These are phyloP conservation scores for Alternaria conjuncta DNA, from an alignment of 2,329 filamentous ascomycete genomes.

Conservation along the genomic window DNA sequence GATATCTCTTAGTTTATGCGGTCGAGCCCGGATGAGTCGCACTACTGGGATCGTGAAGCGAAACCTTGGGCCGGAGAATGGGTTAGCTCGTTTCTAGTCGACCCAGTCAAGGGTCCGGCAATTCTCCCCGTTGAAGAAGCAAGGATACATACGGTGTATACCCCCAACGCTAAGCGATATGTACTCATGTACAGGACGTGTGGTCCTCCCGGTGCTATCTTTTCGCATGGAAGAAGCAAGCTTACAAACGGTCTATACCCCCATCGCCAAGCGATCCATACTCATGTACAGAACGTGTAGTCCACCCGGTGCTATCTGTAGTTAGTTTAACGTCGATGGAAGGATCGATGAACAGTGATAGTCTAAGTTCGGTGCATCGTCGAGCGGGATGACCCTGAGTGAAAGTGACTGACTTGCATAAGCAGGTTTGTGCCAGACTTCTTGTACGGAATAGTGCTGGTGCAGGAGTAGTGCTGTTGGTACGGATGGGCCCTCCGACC, in stretches of 20 bases:
- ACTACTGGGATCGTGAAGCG: not conserved
- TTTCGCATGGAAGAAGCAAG: not conserved
- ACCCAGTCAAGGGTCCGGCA: not conserved
- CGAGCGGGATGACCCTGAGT: not conserved
- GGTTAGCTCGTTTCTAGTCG: not conserved
- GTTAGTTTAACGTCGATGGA: not conserved
- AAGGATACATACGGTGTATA: not conserved
- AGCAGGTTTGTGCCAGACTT: not conserved
- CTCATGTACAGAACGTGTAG: not conserved
- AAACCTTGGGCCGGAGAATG: not conserved
- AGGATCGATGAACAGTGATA: not conserved
- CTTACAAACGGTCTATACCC: not conserved
- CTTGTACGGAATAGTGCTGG: not conserved
- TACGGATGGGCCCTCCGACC: not conserved
- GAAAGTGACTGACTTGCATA: not conserved
- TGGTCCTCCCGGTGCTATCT: not conserved
- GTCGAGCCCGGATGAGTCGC: not conserved
- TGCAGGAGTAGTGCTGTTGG: not conserved
- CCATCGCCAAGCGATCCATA: not conserved
- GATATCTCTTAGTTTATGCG: not conserved
- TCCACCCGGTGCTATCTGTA: not conserved
- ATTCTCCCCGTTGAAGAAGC: not conserved
- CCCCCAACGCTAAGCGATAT: not conserved
- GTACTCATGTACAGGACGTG: not conserved
- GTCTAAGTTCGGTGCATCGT: not conserved